Conservation (phyloP, 305 asterid genomes). For the Fraxinus xanthoxyloides region DNA sequence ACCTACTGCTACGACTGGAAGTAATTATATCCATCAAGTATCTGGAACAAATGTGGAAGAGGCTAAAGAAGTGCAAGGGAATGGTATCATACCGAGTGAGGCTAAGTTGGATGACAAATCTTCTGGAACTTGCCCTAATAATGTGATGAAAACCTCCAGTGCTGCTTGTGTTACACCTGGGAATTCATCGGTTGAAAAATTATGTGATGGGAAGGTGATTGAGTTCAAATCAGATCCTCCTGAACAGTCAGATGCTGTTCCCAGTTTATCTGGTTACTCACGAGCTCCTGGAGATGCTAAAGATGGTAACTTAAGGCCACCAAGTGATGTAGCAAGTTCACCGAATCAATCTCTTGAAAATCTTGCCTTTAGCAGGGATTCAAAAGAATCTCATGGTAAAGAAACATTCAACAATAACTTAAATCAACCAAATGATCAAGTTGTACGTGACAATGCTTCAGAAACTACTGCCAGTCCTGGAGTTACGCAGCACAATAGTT, state of each 20-base stretch:
- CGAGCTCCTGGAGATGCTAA: constrained; percentile 26
- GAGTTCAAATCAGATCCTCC: constrained; percentile 38
- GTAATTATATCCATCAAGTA: constrained; percentile 31
- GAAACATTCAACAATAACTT: constrained; percentile 32
- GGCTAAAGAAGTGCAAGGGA: constrained; percentile 37
- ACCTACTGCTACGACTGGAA: constrained; percentile 32
- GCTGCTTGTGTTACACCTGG: constrained; percentile 40
- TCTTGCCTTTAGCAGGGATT: constrained; percentile 24
- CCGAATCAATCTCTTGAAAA: constrained; percentile 40
- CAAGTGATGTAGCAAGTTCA: constrained; percentile 34
- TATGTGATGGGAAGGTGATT: constrained; percentile 31
- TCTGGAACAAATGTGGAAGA: constrained; percentile 39
- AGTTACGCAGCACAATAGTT: constrained; percentile 28
- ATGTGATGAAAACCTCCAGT: constrained; percentile 31
- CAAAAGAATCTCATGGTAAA: constrained; percentile 39
- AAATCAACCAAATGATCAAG: constrained; percentile 36
- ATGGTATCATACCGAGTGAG: constrained; percentile 30
- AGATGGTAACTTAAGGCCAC: constrained; percentile 18
- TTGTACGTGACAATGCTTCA: constrained; percentile 35
- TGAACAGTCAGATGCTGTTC: constrained; percentile 23
- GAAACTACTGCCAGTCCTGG: constrained; percentile 39
- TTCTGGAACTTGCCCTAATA: constrained; percentile 36
- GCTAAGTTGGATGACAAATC: constrained; percentile 41
- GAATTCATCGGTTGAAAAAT: constrained; percentile 28
- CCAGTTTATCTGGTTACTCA: constrained; percentile 17